Base-by-base conservation (phyloP, 1,284 basidiomycete species). In the Porogramme epimiltina region DNA sequence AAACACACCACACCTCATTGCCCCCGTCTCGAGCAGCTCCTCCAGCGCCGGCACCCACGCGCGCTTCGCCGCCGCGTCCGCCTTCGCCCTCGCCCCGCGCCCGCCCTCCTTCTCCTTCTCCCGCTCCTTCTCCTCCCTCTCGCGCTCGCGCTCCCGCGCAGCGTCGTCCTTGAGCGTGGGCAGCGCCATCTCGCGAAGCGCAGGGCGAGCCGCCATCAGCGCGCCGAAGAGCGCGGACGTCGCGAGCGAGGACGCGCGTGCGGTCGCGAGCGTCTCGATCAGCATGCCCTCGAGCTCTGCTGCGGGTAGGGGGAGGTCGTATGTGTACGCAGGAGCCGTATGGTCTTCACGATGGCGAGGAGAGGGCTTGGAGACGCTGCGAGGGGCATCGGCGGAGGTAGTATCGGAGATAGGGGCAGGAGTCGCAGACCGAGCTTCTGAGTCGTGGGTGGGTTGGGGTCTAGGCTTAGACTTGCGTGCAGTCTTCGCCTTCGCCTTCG, bases 201-300 rank as follows among this genome's bases (percentile, higher is more conserved):
- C 67, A 6, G 84, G 84, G 38, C 82, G 81, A n/a, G 70, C 72
- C 54, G 74, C 72, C 64, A 78, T 73, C 23, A 85, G 69, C 37
- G 74, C 69, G 50, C 74, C 76, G 59, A 75, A 80, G 16, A 89
- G 69, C n/a, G 76, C 69, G 2, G 79, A 77, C 1, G 79, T 73
- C 16, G 87, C 74, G 54, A 87, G 70, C 18, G 82, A 83, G 0
- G 86, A 87, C 15, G 87, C 85, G 28, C 89, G 81, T 2, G 87
- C 83, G 9, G 81, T 78, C 6, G 85, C 87, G 65, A 90, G 76
- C n/a, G 79, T 77, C 70, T 89, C 87, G 58, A 90, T 80, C 8
- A 90, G 69, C 74, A 87, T 78, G 3, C 88, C 87, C 42, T 67
- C 62, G 47, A 69, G 55, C 53, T 69, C 67, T 2, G 31, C 47